These are phyloP conservation scores for Colletotrichum salicis DNA, from an alignment of 2,329 filamentous ascomycete genomes.

Conservation along the genomic window DNA sequence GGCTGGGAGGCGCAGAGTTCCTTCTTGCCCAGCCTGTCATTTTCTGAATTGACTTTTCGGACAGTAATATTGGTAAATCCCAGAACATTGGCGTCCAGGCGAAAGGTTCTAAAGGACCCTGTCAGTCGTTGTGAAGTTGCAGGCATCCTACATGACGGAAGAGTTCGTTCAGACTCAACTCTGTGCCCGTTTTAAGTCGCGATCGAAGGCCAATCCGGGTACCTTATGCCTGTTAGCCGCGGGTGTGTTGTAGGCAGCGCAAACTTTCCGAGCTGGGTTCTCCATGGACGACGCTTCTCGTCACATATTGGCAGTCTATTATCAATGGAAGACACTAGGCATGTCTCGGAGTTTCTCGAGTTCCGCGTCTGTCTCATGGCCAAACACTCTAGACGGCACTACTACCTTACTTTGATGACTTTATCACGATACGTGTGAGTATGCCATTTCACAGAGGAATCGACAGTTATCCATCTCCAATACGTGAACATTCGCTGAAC, in stretches of 20 bases:
- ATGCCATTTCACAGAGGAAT: not conserved
- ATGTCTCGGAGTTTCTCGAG: not conserved
- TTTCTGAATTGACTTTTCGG: slow-evolving; percentile 23
- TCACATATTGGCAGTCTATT: not conserved
- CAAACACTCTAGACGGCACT: not conserved
- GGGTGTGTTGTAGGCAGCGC: not conserved
- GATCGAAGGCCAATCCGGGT: not conserved
- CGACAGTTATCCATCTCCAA: not conserved
- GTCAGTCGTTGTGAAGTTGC: not conserved
- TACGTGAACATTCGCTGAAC: too few species aligned
- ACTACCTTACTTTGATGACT: not conserved
- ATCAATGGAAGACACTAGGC: not conserved
- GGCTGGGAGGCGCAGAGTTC: not conserved
- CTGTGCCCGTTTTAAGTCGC: not conserved
- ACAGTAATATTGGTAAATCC: not conserved
- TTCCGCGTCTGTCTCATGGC: slow-evolving; percentile 3
- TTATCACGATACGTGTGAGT: not conserved
- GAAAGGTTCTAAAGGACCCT: not conserved
- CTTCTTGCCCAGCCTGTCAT: not conserved
- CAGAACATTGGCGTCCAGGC: not conserved
- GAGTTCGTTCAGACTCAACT: not conserved
- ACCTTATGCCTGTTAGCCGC: not conserved
- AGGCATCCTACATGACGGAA: not conserved
- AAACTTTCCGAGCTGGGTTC: not conserved
- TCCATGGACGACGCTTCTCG: not conserved